Evolutionary conservation across 2,329 filamentous ascomycete genomes (phyloP), one percentile per base, ranked within the genome.

Genomic region (Apiospora rasikravindrae): DNA sequence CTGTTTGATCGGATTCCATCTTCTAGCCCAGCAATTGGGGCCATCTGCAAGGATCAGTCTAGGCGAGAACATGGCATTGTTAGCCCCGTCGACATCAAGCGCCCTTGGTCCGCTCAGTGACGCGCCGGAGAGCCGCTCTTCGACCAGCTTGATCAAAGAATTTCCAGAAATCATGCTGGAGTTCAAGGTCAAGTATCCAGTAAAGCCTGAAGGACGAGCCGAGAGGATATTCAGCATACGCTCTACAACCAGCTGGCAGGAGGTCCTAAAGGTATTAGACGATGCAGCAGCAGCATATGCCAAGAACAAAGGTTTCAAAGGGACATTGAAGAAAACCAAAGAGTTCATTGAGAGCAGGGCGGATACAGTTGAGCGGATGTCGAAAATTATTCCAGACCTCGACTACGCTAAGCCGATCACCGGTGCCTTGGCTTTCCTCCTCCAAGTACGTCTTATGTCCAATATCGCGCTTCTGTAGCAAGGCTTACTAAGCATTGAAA

Each of bases 381-480:
- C 57, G 0, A n/a, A 10, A 1, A 2, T 64, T 13, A 2, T 64
- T 4, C 57, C 57, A 40, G 57, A 64, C 6, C 8, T 64, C 10
- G 57, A 64, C 10, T 64, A 64, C 11, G 29, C 57, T 7, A 40
- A 40, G 2, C 57, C 57, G 19, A 40, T 64, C 2, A 19, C n/a
- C 10, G 57, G 57, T 8, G 7, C 29, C 1, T 14, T 64, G 33
- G n/a, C 19, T 2, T 64, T 64, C 8, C 19, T 64, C 7, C 33
- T 40, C 14, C 19, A 64, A 14, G 57, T 64, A 14, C 10, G 49
- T 53, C 5, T 47, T 0, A 10, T 8, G 8, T 1, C 44, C 33
- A 37, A 37, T 7, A 37, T 6, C 1, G 5, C 33, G 1, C 8
- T 7, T 5, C 5, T 4, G 2, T 5, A 3, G 33, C 5, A 6